Conservation (phyloP, 2,329 filamentous ascomycete species). For the Clarireedia paspali region DNA sequence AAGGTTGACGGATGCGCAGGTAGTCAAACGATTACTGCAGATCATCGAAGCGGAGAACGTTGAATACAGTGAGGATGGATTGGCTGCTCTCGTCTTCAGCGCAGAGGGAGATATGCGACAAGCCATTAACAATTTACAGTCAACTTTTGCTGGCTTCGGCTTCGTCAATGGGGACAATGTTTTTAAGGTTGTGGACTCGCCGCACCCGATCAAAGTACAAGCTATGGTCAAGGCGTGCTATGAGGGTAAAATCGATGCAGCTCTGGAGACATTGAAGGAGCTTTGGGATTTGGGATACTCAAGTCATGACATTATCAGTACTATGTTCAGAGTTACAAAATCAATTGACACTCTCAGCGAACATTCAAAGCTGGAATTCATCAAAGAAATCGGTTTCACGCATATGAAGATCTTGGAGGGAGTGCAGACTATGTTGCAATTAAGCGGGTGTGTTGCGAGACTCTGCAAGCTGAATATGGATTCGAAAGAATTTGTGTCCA, state of each 20-base stretch:
- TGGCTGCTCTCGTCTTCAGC: conserved; percentile 93
- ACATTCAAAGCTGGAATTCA: conserved; percentile 93
- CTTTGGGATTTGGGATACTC: conserved; percentile 94
- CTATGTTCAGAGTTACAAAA: conserved; percentile 98
- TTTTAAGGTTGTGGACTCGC: conserved; percentile 93
- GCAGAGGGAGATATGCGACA: conserved; percentile 98
- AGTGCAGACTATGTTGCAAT: conserved; percentile 86
- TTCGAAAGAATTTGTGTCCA: conserved; percentile 61
- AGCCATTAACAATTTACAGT: conserved; percentile 97
- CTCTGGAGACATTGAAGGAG: conserved; percentile 79
- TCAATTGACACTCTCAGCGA: conserved; percentile 87
- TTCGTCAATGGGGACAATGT: conserved; percentile 98
- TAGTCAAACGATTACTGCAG: conserved; percentile 84
- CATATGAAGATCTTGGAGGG: conserved; percentile 99
- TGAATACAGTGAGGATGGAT: conserved; percentile 82
- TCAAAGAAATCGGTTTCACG: conserved; percentile 97
- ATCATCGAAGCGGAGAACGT: conserved; percentile 91
- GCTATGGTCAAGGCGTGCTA: conserved; percentile 97
- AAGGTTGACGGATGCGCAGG: conserved; percentile 82
- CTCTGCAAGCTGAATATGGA: conserved; percentile 97
- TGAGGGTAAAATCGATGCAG: conserved; percentile 82
- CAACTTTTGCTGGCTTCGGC: conserved; percentile 85
- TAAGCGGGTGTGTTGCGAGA: conserved; percentile 86
- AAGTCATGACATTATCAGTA: conserved; percentile 98
- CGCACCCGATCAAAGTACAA: conserved; percentile 96